phyloP scores from a whole-genome alignment of 2,329 filamentous ascomycete genomes.

The Pleurostoma richardsiae region DNA sequence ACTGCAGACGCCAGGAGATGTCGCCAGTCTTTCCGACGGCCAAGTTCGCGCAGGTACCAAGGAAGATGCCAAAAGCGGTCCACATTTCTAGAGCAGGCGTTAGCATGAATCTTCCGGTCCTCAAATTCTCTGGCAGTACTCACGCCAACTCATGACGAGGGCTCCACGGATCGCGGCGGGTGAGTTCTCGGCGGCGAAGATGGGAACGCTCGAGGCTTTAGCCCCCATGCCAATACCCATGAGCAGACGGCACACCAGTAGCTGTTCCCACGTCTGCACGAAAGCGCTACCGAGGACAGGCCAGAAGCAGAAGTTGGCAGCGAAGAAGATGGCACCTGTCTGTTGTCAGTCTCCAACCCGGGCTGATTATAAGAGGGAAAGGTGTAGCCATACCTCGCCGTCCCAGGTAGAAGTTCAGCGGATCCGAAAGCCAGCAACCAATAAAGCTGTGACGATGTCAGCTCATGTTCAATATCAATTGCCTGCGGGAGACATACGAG shows the following conservation, averaged over 20 bases:
- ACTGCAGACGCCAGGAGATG: conserved; percentile 54
- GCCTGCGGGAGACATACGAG: conserved; percentile 56
- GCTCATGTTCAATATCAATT: conserved; percentile 32
- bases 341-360: too few species aligned
- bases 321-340: conserved; percentile 55
- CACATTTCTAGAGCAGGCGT: too few species aligned
- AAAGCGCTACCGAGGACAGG: conserved; percentile 68
- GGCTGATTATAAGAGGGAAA: too few species aligned
- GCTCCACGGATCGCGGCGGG: conserved; percentile 7
- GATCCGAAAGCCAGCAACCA: conserved; percentile 47
- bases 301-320: conserved; percentile 67
- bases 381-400: conserved; percentile 39
- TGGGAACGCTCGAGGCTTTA: conserved; percentile 8
- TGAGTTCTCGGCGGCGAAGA: conserved; percentile 9
- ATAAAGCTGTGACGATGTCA: neutral
- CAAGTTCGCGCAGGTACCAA: conserved; percentile 58
- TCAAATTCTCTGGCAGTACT: too few species aligned
- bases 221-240: conserved; percentile 9
- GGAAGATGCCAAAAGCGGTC: conserved; percentile 37
- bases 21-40: conserved; percentile 42
- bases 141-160: conserved; percentile 10
- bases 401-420: conserved; percentile 37
- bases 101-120: too few species aligned
- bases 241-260: conserved; percentile 62
- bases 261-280: conserved; percentile 65